Percentiles rank a stretch among this genome's conserved stretches.
phyloP scores from a whole-genome alignment of 164 flowering plant species.

The Aristolochia californica region DNA sequence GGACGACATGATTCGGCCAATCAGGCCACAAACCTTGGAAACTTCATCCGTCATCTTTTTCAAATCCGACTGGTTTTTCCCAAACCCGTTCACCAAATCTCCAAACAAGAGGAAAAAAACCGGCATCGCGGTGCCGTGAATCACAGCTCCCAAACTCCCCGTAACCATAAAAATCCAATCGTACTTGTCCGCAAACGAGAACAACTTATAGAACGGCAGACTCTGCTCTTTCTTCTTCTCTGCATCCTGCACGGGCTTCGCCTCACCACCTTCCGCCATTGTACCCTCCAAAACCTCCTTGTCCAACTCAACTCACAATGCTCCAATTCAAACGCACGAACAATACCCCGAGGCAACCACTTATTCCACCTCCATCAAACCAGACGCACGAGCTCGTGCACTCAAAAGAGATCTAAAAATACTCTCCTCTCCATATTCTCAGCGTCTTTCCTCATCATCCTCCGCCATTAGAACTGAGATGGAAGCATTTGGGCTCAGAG shows the following conservation, averaged over 20 bases:
- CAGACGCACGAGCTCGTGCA: neutral
- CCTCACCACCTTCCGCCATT: slow-evolving; percentile 66
- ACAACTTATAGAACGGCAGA: slow-evolving; percentile 67
- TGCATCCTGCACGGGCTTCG: slow-evolving; percentile 43
- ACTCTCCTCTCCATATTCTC: no score
- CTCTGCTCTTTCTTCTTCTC: slow-evolving; percentile 88
- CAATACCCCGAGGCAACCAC: neutral
- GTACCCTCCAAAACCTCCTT: neutral
- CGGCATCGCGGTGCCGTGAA: slow-evolving; percentile 98
- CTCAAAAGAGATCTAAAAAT: no score
- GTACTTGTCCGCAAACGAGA: slow-evolving; percentile 79
- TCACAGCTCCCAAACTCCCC: slow-evolving; percentile 77
- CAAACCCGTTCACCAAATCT: slow-evolving; percentile 90
- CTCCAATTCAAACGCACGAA: neutral
- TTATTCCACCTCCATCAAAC: no score
- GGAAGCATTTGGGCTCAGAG: slow-evolving; percentile 13
- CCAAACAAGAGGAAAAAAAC: slow-evolving; percentile 90
- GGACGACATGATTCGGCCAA: no score
- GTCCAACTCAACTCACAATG: neutral
- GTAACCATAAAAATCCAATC: slow-evolving; percentile 63
- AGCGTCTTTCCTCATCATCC: no score
- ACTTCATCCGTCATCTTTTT: slow-evolving; percentile 72
- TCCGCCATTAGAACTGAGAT: slow-evolving; percentile 18
- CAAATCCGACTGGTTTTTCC: slow-evolving; percentile 72
- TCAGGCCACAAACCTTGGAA: slow-evolving; percentile 44